These are phyloP conservation scores for Fomitopsis pinicola DNA, from an alignment of 1,284 basidiomycete species.

Conservation along the genomic window DNA sequence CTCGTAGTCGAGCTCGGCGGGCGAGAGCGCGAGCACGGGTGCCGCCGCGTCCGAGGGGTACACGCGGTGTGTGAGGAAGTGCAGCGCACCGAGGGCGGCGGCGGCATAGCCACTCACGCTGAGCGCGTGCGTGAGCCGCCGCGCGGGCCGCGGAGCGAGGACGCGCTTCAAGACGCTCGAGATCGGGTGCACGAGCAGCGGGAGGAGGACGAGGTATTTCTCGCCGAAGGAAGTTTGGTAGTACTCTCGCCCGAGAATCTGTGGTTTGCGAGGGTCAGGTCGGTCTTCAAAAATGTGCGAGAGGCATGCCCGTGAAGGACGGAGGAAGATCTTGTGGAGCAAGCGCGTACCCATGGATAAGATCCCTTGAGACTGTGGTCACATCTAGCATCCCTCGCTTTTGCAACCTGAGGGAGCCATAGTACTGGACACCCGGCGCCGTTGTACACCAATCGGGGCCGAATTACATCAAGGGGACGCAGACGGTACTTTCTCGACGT, in stretches of 20 bases:
- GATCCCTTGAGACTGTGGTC: no score
- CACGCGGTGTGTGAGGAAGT: conserved; percentile 58
- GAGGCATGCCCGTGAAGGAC: no score
- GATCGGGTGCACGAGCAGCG: conserved; percentile 53
- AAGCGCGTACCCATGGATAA: no score
- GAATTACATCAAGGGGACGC: no score
- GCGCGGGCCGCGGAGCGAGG: conserved; percentile 31
- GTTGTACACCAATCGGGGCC: no score
- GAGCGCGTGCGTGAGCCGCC: conserved; percentile 42
- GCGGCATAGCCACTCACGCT: conserved; percentile 53
- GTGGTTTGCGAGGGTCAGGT: neutral
- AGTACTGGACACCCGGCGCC: no score
- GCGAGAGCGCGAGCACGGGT: conserved; percentile 57
- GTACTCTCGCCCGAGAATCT: conserved; percentile 76
- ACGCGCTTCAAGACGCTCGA: conserved; percentile 55
- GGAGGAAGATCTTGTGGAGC: no score
- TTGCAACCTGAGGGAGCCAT: no score
- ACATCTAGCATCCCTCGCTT: no score
- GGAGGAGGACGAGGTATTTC: conserved; percentile 55
- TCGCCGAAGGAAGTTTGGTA: conserved; percentile 69
- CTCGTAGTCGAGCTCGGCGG: conserved; percentile 67
- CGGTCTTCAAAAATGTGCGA: neutral
- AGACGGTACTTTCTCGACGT: no score
- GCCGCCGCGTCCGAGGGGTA: conserved; percentile 38
- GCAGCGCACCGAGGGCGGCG: conserved; percentile 55